Evolutionary conservation across 2,329 filamentous ascomycete genomes (phyloP).

Genomic region (Cercospora sp.): DNA sequence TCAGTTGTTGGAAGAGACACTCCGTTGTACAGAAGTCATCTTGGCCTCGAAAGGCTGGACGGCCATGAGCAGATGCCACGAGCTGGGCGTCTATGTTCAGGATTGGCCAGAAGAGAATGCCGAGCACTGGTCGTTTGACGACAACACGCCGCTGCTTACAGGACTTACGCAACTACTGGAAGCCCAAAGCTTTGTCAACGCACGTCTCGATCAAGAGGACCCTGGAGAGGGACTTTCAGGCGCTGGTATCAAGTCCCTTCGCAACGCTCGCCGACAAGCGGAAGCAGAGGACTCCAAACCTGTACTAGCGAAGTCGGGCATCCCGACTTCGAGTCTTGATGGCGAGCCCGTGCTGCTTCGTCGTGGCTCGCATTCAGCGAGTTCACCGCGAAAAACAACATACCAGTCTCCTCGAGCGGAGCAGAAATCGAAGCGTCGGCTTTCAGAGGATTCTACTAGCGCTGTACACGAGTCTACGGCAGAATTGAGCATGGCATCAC

Average conservation of each 20-base stretch:
- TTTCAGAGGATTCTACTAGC: neutral
- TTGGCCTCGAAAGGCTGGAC: slow-evolving; percentile 63
- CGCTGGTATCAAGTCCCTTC: slow-evolving; percentile 34
- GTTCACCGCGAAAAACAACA: neutral
- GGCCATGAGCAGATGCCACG: slow-evolving; percentile 68
- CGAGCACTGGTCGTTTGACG: slow-evolving; percentile 65
- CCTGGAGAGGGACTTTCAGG: slow-evolving; percentile 38
- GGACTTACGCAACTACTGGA: slow-evolving; percentile 58
- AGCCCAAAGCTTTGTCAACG: slow-evolving; percentile 57
- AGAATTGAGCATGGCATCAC: neutral
- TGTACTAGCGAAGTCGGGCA: slow-evolving; percentile 39
- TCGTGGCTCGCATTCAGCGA: slow-evolving; percentile 1
- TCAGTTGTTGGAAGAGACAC: slow-evolving; percentile 60
- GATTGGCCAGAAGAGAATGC: slow-evolving; percentile 64
- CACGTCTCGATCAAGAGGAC: slow-evolving; percentile 30
- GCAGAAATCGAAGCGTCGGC: neutral
- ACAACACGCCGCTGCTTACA: slow-evolving; percentile 50
- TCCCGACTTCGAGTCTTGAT: slow-evolving; percentile 44
- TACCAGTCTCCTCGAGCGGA: neutral
- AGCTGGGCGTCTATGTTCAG: slow-evolving; percentile 72
- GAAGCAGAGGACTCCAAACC: slow-evolving; percentile 15
- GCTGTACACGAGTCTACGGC: neutral
- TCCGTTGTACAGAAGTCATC: slow-evolving; percentile 63
- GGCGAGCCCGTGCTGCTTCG: slow-evolving; percentile 38
- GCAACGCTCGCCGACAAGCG: slow-evolving; percentile 7